Percentiles rank a stretch among this genome's conserved stretches.
Evolutionary conservation across 2,329 filamentous ascomycete genomes (phyloP).

Genomic region (Annulohypoxylon truncatum): DNA sequence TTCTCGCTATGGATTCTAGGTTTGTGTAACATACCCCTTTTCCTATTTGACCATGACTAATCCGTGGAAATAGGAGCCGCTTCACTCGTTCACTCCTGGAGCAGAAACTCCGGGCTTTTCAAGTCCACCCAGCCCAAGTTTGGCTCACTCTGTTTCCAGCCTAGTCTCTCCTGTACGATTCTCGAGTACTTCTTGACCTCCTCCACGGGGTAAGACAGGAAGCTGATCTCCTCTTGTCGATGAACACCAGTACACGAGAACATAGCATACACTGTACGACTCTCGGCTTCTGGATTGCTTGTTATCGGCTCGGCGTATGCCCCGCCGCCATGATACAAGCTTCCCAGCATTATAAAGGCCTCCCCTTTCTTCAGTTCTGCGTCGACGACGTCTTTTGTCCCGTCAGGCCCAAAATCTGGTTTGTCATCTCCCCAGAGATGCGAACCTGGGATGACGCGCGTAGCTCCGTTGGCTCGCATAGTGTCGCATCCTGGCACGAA

Average conservation of each 20-base stretch:
- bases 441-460: slow-evolving; percentile 52
- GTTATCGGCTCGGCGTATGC: slow-evolving; percentile 43
- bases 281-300: slow-evolving; percentile 34
- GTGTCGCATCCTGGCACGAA: slow-evolving; percentile 54
- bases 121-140: slow-evolving; percentile 56
- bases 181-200: slow-evolving; percentile 54
- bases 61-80: neutral
- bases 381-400: slow-evolving; percentile 45
- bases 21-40: neutral
- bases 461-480: slow-evolving; percentile 51
- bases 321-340: slow-evolving; percentile 53
- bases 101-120: slow-evolving; percentile 51
- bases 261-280: slow-evolving; percentile 54
- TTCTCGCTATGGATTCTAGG: neutral
- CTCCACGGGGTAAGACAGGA: slow-evolving; percentile 52
- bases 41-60: neutral
- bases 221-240: slow-evolving; percentile 51
- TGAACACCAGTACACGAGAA: slow-evolving; percentile 55
- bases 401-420: slow-evolving; percentile 51
- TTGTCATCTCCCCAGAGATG: slow-evolving; percentile 55
- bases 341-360: slow-evolving; percentile 54
- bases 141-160: slow-evolving; percentile 55
- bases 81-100: neutral
- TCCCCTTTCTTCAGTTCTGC: slow-evolving; percentile 52
- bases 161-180: slow-evolving; percentile 52